Evolutionary conservation across 2,329 filamentous ascomycete genomes (phyloP).

Genomic region (Lachnellula willkommii): DNA sequence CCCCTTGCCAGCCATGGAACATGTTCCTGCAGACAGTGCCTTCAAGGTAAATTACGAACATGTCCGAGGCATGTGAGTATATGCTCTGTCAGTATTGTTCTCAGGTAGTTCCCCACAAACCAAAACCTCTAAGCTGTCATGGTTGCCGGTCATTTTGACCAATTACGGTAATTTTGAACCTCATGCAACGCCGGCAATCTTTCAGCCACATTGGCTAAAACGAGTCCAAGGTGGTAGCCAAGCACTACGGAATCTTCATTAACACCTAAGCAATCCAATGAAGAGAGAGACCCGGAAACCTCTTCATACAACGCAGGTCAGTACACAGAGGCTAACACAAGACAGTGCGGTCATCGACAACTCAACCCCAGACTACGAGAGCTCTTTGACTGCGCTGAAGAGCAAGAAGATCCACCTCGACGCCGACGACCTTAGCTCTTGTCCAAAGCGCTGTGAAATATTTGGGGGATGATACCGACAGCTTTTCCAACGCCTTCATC

Average conservation of each 20-base stretch:
- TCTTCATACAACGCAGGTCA: too few species aligned
- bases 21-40: neutral
- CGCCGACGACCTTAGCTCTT: neutral
- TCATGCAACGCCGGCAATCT: neutral
- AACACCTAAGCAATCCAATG: too few species aligned
- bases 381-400: slow-evolving; percentile 5
- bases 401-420: slow-evolving; percentile 16
- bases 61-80: neutral
- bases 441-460: slow-evolving; percentile 4
- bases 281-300: too few species aligned
- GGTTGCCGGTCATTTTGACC: neutral
- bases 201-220: neutral
- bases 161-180: neutral
- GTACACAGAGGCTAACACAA: neutral
- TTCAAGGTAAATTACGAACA: neutral
- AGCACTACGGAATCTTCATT: too few species aligned
- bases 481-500: slow-evolving; percentile 11
- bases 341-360: neutral
- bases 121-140: neutral
- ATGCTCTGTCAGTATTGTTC: neutral
- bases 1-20: neutral
- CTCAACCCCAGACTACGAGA: slow-evolving; percentile 6
- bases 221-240: too few species aligned
- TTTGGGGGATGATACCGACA: slow-evolving; percentile 11
- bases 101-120: neutral